Evolutionary conservation across 306 rosid species (phyloP), one percentile per base, ranked within the genome.

Genomic region (Quercus ilex): DNA sequence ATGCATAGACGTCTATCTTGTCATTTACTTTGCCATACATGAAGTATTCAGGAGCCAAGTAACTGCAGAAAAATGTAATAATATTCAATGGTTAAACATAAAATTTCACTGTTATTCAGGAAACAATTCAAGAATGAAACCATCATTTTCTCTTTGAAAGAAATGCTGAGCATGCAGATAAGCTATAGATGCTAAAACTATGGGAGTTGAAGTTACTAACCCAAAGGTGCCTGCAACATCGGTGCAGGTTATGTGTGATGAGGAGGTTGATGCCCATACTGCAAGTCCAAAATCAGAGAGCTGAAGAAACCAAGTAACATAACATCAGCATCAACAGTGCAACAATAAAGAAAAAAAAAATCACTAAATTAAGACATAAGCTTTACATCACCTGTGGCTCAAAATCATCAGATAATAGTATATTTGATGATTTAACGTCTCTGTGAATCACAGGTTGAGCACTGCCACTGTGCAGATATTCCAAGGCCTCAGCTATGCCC

Each of bases 191-290:
- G 13, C 49, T 68, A 49, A 21, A 46, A 30, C 67, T n/a, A 81
- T 73, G 58, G 68, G 49, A 60, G 51, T 78, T 71, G 64, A 80
- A 78, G 78, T 69, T 75, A 86, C 92, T 82, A 76, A 95, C 99
- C 99, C 99, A 68, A 95, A 95, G 70, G 99, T 95, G 82, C 99
- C 99, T 51, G 94, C 96, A 91, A 95, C 98, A 75, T 95, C 97
- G 1, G 91, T 89, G 87, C 98, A 95, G 56, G 96, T 90, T 90
- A 93, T 87, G 38, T 93, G 88, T 3, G 98, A 83, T 23, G 98
- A 85, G 5, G 89, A 82, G 71, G 92, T 81, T 67, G 96, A 85
- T 62, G 97, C 94, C 94, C 92, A 92, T 86, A 79, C 93, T 71
- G 99, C 97, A 23, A 96, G 92, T 80, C 99, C 99, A 79, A 96